phyloP scores from a whole-genome alignment of 2,329 filamentous ascomycete genomes.

The Fusarium illudens region DNA sequence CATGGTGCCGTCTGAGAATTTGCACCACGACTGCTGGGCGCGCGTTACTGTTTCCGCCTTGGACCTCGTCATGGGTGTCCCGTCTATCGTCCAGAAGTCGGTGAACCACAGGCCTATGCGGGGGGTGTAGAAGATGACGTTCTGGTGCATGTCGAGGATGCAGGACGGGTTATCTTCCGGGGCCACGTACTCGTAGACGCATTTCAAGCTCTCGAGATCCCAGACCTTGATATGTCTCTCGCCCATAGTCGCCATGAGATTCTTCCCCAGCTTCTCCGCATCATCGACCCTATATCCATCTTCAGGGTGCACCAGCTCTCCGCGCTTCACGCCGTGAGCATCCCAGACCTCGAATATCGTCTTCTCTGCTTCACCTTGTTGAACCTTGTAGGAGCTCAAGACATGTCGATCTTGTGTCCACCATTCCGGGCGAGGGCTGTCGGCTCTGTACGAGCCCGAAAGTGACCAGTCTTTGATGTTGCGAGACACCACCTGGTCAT shows the following conservation, averaged over 20 bases:
- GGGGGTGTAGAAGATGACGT: neutral
- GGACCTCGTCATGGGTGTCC: neutral
- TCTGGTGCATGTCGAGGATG: neutral
- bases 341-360: slow-evolving; percentile 18
- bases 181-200: neutral
- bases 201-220: slow-evolving; percentile 2
- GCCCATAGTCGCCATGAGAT: neutral
- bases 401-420: neutral
- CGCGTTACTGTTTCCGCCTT: neutral
- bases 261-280: neutral
- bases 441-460: neutral
- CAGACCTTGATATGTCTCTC: neutral
- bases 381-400: neutral
- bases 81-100: neutral
- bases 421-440: neutral
- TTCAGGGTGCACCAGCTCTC: neutral
- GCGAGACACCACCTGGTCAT: neutral
- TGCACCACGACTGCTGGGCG: neutral
- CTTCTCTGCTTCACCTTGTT: neutral
- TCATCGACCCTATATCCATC: neutral
- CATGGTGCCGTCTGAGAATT: slow-evolving; percentile 1
- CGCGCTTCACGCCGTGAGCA: neutral
- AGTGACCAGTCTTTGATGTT: slow-evolving; percentile 13
- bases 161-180: neutral
- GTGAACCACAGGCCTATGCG: neutral